These are phyloP conservation scores for Metarhizium guizhouense DNA, from an alignment of 2,329 filamentous ascomycete species.

Conservation along the genomic window DNA sequence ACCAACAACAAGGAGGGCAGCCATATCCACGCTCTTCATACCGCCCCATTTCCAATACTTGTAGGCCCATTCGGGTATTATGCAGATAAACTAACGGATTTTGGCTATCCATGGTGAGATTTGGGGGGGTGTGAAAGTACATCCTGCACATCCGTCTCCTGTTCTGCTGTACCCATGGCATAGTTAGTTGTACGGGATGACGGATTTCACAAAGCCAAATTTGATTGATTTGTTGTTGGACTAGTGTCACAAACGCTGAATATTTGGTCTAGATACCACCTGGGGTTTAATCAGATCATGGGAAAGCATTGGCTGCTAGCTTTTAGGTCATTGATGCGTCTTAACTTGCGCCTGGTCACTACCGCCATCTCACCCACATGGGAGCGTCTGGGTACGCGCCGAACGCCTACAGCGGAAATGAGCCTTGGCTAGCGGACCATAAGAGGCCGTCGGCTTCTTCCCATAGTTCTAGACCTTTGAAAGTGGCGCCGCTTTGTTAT, in stretches of 20 bases:
- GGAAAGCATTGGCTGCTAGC: neutral
- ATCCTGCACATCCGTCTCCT: neutral
- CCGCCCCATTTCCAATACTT: neutral
- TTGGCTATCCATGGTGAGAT: neutral
- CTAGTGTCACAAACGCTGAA: neutral
- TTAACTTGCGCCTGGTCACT: neutral
- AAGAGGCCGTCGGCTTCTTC: neutral
- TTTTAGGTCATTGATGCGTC: neutral
- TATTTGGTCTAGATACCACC: neutral
- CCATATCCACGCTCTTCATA: neutral
- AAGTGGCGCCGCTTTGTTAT: no score
- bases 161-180: neutral
- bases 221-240: neutral
- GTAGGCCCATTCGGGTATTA: neutral
- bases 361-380: neutral
- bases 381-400: neutral
- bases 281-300: neutral
- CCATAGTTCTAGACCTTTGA: no score
- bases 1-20: neutral
- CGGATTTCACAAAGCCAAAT: neutral
- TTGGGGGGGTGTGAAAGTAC: neutral
- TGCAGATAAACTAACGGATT: neutral
- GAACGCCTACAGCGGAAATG: neutral
- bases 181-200: neutral
- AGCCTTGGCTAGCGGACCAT: neutral